Base-by-base conservation (phyloP, 2,329 filamentous ascomycete species). In the Scedosporium aurantiacum region DNA sequence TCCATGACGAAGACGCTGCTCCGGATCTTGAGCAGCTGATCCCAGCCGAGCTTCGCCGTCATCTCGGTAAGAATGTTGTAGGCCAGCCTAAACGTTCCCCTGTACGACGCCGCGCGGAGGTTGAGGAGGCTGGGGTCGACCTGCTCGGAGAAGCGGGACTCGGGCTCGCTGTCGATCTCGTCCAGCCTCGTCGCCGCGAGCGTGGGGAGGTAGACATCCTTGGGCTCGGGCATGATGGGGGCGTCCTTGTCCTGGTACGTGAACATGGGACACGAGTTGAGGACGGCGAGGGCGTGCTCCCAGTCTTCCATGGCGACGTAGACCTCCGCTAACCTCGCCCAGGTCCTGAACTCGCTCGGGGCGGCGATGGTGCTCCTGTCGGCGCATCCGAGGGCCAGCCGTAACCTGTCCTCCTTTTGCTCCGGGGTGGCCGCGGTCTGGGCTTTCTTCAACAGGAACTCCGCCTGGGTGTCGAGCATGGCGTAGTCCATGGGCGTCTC, bases 1-100 rank as follows among this genome's bases (percentile, higher is more conserved):
- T 99, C 94, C 94, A 99, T 99, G 57, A 99, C 94, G 68, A 99
- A 99, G 1, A 99, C 94, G 65, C 93, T 92, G 76, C 93, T 97
- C 67, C 94, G 84, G 69, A 95, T 96, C 74, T 91, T 95, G 59
- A 99, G 79, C 23, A 99, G 80, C 70, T 97, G 91, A 68, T 99
- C 94, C 94, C 94, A 99, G 45, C 94, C 94, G 68, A 99, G 97
- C 74, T 94, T 93, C 64, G 91, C 88, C 0, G 93, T 96, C 79
- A 99, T 93, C 71, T 97, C 93, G 0, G 94, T 97, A 64, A 99
- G 79, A 40, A 99, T 88, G 65, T 87, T 87, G 75, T 99, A 99
- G 1, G 94, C 94, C 70, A 96, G 90, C 69, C 94, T 85, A 71
- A 99, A 99, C 0, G 94, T 99, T 27, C 94, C 94, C 68, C 93